Conservation (phyloP, 2,329 filamentous ascomycete genomes). For the Penicillium sclerotigenum region DNA sequence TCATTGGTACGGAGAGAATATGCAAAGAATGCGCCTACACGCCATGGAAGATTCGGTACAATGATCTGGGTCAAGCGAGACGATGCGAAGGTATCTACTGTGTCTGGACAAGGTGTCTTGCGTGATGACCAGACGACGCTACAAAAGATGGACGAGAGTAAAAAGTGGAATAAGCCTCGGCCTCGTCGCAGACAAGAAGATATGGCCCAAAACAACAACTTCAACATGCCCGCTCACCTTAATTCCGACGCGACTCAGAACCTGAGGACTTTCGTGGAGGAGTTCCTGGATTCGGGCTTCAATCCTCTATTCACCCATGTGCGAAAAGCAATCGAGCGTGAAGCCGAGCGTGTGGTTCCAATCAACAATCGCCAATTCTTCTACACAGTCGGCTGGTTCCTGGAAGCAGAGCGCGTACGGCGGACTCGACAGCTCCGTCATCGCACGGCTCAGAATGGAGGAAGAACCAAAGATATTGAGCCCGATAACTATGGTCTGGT, state of each 20-base stretch:
- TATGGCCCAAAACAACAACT: conserved; percentile 62
- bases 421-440: conserved; percentile 58
- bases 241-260: conserved; percentile 71
- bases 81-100: conserved; percentile 75
- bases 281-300: conserved; percentile 93
- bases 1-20: conserved; percentile 75
- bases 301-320: conserved; percentile 85
- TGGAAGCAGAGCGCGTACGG: conserved; percentile 76
- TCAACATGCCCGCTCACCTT: conserved; percentile 69
- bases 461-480: conserved; percentile 54
- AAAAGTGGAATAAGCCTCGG: conserved; percentile 82
- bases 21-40: conserved; percentile 72
- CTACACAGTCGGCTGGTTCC: conserved; percentile 88
- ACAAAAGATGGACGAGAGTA: conserved; percentile 84
- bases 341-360: conserved; percentile 74
- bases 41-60: conserved; percentile 91
- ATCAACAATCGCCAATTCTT: conserved; percentile 84
- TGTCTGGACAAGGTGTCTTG: conserved; percentile 85
- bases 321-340: conserved; percentile 83
- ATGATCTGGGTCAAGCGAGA: conserved; percentile 96
- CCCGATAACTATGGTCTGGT: conserved; percentile 80
- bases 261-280: conserved; percentile 78
- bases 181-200: conserved; percentile 60
- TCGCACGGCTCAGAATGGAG: conserved; percentile 46
- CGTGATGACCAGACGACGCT: conserved; percentile 69